Evolutionary conservation across 1,139 yeast genomes (phyloP).

Genomic region (Suhomyces atakaporum): DNA sequence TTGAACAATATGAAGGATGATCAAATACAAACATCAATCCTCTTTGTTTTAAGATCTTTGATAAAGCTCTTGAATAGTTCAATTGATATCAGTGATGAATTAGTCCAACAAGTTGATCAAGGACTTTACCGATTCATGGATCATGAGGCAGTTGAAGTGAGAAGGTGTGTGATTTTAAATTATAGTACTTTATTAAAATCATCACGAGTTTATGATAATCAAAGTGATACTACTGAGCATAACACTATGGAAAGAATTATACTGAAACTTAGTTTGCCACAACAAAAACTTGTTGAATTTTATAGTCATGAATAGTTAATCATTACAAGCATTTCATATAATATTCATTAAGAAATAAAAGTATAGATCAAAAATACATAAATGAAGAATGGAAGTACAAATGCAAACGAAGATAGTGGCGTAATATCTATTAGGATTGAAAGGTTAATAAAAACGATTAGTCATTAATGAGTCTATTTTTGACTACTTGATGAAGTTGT

Average conservation of each 20-base stretch:
- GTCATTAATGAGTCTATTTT: constrained; percentile 11
- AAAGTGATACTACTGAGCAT: constrained; percentile 10
- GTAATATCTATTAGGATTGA: constrained; percentile 6
- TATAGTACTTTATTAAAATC: constrained; percentile 39
- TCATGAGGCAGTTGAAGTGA: constrained; percentile 38
- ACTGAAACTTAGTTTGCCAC: constrained; percentile 32
- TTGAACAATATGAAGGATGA: constrained; percentile 10
- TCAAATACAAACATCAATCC: constrained; percentile 8
- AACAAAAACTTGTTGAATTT: constrained; percentile 39
- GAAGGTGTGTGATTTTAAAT: constrained; percentile 43
- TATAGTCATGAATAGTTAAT: constrained; percentile 26
- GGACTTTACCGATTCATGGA: constrained; percentile 29
- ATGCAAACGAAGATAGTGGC: constrained; percentile 5
- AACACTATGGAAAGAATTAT: constrained; percentile 26
- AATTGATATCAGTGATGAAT: constrained; percentile 22
- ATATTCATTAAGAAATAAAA: constrained; percentile 9
- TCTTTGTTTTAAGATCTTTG: constrained; percentile 27
- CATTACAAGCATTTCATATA: constrained; percentile 3
- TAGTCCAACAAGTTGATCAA: constrained; percentile 32
- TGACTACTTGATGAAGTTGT: constrained; percentile 21
- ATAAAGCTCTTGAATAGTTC: constrained; percentile 23
- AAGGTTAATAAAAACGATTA: constrained; percentile 1
- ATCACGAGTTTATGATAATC: constrained; percentile 14
- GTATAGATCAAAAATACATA: constrained; percentile 9
- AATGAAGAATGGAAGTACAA: constrained; percentile 7